A percentile compares a stretch with the other conserved stretches of the same genome.
Evolutionary conservation across 1,284 basidiomycete species (phyloP).

Genomic region (Phylloporus sp.): DNA sequence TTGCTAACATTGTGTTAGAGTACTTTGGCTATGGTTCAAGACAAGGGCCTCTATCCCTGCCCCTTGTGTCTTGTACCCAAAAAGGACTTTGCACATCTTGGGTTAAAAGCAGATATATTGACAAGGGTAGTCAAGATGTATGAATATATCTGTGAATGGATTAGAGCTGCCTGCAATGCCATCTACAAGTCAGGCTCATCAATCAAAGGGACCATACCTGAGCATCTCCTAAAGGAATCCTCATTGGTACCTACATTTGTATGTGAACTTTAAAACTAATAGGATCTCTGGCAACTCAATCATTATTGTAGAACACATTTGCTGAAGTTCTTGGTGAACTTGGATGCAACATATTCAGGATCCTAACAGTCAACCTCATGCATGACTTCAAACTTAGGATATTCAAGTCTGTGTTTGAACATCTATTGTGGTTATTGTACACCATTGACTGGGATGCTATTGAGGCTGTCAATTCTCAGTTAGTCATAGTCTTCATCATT

Average conservation of each 20-base stretch:
- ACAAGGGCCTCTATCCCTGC: conserved; percentile 35
- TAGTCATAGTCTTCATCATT: too few relatives aligned
- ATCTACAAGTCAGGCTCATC: conserved; percentile 38
- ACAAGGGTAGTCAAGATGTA: not conserved
- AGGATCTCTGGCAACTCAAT: not conserved
- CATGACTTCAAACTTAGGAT: conserved; percentile 11
- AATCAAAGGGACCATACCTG: conserved; percentile 24
- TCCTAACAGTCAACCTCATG: conserved; percentile 1
- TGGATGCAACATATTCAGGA: not conserved
- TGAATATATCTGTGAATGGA: not conserved
- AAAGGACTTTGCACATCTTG: conserved; percentile 18
- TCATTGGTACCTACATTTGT: conserved; percentile 42
- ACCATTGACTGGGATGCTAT: not conserved
- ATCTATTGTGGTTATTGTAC: not conserved
- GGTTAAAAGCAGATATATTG: conserved; percentile 18
- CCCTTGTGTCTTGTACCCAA: conserved; percentile 35
- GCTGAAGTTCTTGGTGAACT: not conserved
- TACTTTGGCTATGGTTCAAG: conserved; percentile 34
- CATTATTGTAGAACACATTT: not conserved
- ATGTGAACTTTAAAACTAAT: not conserved
- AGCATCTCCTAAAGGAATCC: conserved; percentile 32
- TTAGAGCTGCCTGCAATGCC: conserved; percentile 5
- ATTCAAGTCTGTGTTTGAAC: not conserved
- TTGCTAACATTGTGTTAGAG: conserved; percentile 6
- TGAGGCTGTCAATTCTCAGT: not conserved